Conservation (phyloP, 2,329 filamentous ascomycete genomes). For the Trichoderma breve region DNA sequence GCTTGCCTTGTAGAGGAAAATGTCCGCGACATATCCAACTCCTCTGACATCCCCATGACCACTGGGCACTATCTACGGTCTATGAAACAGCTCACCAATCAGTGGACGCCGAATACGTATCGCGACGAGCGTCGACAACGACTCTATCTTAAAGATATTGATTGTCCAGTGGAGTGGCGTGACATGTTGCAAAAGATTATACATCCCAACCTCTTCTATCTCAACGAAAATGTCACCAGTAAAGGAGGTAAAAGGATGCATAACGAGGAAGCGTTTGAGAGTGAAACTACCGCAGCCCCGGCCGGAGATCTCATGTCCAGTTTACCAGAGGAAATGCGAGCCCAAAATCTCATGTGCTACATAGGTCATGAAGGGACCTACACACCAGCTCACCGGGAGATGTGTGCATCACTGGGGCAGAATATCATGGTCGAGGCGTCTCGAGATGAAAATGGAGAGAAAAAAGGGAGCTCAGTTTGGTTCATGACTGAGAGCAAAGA, state of each 20-base stretch:
- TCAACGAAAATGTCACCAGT: slow-evolving; percentile 71
- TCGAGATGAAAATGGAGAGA: slow-evolving; percentile 67
- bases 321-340: slow-evolving; percentile 80
- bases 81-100: slow-evolving; percentile 78
- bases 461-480: slow-evolving; percentile 89
- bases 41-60: slow-evolving; percentile 76
- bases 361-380: slow-evolving; percentile 97
- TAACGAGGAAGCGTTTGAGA: slow-evolving; percentile 42
- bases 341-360: slow-evolving; percentile 97
- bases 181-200: slow-evolving; percentile 74
- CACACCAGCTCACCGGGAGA: slow-evolving; percentile 91
- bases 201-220: slow-evolving; percentile 80
- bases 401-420: slow-evolving; percentile 94
- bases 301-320: slow-evolving; percentile 95
- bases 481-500: slow-evolving; percentile 98
- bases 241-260: slow-evolving; percentile 34
- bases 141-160: slow-evolving; percentile 95
- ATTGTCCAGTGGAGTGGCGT: slow-evolving; percentile 86
- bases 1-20: slow-evolving; percentile 62
- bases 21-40: slow-evolving; percentile 74
- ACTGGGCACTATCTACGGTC: slow-evolving; percentile 88
- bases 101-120: slow-evolving; percentile 74
- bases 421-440: slow-evolving; percentile 99
- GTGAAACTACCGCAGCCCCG: slow-evolving; percentile 60
- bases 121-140: slow-evolving; percentile 78